A percentile compares a stretch with the other conserved stretches of the same genome.
Conservation (phyloP, 2,329 filamentous ascomycete species). For the Xylariales sp. region DNA sequence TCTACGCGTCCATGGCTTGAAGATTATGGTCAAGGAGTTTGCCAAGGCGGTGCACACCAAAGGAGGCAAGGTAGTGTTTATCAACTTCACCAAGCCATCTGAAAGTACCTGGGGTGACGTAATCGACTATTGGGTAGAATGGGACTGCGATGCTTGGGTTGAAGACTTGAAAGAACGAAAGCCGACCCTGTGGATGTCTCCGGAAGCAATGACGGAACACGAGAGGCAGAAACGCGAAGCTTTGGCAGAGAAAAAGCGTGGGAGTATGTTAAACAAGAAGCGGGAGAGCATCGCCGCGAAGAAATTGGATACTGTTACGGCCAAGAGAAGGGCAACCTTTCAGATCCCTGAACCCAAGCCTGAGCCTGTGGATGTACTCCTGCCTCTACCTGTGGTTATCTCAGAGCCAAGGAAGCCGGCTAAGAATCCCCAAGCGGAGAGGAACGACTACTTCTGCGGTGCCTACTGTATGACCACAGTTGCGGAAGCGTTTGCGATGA, state of each 20-base stretch:
- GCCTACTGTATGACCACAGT: slow-evolving; percentile 28
- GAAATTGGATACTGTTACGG: neutral
- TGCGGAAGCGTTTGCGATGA: slow-evolving; percentile 26
- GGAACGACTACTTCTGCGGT: slow-evolving; percentile 27
- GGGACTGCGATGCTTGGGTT: slow-evolving; percentile 73
- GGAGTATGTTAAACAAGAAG: slow-evolving; percentile 10
- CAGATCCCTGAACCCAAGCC: slow-evolving; percentile 12
- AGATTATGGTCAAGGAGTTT: slow-evolving; percentile 66
- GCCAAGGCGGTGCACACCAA: slow-evolving; percentile 65
- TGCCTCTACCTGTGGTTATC: neutral
- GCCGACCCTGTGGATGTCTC: slow-evolving; percentile 55
- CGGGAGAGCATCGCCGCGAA: slow-evolving; percentile 14
- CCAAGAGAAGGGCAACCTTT: neutral
- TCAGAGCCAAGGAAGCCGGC: slow-evolving; percentile 14
- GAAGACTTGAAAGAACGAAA: slow-evolving; percentile 55
- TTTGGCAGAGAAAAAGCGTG: slow-evolving; percentile 10
- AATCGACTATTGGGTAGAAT: slow-evolving; percentile 70
- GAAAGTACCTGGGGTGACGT: slow-evolving; percentile 69
- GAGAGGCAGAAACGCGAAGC: slow-evolving; percentile 36
- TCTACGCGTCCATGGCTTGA: slow-evolving; percentile 65
- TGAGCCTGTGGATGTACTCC: slow-evolving; percentile 10
- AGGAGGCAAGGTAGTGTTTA: slow-evolving; percentile 66
- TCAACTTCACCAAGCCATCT: slow-evolving; percentile 67
- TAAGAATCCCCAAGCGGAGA: slow-evolving; percentile 27
- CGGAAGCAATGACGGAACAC: slow-evolving; percentile 33